Evolutionary conservation across 1,284 basidiomycete species (phyloP).

Genomic region (Cyathus olla): DNA sequence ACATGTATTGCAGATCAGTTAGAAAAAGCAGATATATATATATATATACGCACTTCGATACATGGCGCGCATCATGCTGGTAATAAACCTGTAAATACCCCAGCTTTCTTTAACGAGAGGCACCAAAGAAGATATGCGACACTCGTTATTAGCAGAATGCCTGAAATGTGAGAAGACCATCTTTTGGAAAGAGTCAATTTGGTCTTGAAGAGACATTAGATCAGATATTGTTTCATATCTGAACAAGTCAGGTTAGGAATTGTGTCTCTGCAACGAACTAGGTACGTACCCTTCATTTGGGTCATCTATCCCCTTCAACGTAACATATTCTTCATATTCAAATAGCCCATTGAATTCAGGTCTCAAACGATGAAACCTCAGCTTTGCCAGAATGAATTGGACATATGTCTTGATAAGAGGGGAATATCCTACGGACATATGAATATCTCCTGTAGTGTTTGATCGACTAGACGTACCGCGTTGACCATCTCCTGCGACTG

Average conservation of each 20-base stretch:
- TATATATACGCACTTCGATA: conserved; percentile 76
- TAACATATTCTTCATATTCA: conserved; percentile 98
- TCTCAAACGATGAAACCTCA: conserved; percentile 92
- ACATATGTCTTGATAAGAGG: conserved; percentile 94
- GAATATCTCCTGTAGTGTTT: conserved; percentile 7
- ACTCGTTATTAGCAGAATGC: conserved; percentile 93
- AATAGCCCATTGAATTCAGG: conserved; percentile 97
- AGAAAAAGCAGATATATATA: conserved; percentile 10
- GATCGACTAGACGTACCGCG: conserved; percentile 64
- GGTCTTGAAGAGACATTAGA: conserved; percentile 95
- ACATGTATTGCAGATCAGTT: conserved; percentile 3
- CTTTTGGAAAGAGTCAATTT: conserved; percentile 97
- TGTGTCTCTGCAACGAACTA: conserved; percentile 2
- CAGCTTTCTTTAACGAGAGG: conserved; percentile 97
- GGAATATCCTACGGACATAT: conserved; percentile 77
- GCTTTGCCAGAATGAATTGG: conserved; percentile 93
- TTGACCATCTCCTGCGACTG: conserved; percentile 83
- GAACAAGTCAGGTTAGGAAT: conserved; percentile 10
- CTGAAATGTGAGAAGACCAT: conserved; percentile 95
- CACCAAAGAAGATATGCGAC: conserved; percentile 92
- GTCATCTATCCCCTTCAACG: conserved; percentile 95
- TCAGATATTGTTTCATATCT: conserved; percentile 97
- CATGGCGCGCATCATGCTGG: conserved; percentile 97
- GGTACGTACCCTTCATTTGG: conserved; percentile 92
- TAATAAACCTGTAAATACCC: conserved; percentile 98